A percentile compares a stretch with the other conserved stretches of the same genome.
These are phyloP conservation scores for Cercospora zeae-maydis DNA, from an alignment of 2,329 filamentous ascomycete genomes.

Conservation along the genomic window DNA sequence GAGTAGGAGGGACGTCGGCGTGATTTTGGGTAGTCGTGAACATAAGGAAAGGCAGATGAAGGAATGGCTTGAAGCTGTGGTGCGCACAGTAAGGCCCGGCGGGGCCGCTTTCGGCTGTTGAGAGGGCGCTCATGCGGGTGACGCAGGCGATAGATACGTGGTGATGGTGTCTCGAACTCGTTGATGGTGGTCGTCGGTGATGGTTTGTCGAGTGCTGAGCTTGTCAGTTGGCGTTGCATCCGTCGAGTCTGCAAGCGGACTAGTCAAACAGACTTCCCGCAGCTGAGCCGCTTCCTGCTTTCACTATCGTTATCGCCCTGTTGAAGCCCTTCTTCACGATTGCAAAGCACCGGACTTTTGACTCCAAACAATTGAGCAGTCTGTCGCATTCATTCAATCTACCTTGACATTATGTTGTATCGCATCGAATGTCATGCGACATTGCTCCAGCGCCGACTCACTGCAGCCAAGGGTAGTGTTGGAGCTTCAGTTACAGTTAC, in stretches of 20 bases:
- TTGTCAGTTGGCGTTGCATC: neutral
- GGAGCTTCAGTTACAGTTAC: too few relatives aligned
- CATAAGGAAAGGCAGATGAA: slow-evolving; percentile 5
- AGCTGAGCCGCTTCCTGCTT: neutral
- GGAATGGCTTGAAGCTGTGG: neutral
- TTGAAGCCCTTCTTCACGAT: neutral
- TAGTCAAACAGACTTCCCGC: neutral
- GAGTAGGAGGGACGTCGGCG: neutral
- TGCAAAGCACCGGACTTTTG: neutral
- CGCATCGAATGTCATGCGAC: neutral
- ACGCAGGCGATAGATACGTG: neutral
- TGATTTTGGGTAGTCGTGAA: neutral
- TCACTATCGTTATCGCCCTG: neutral
- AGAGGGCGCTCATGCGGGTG: neutral
- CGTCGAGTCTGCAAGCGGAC: neutral
- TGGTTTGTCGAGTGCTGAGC: neutral
- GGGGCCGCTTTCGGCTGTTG: slow-evolving; percentile 4
- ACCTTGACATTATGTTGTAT: neutral
- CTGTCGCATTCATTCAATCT: neutral
- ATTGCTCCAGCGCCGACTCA: neutral
- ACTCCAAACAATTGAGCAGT: neutral
- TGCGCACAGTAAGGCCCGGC: slow-evolving; percentile 3
- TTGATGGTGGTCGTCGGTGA: too few relatives aligned
- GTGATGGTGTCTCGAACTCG: neutral
- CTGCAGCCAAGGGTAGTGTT: too few relatives aligned